Base-by-base conservation (phyloP, 106 monocot species). In the Allium cepa region DNA sequence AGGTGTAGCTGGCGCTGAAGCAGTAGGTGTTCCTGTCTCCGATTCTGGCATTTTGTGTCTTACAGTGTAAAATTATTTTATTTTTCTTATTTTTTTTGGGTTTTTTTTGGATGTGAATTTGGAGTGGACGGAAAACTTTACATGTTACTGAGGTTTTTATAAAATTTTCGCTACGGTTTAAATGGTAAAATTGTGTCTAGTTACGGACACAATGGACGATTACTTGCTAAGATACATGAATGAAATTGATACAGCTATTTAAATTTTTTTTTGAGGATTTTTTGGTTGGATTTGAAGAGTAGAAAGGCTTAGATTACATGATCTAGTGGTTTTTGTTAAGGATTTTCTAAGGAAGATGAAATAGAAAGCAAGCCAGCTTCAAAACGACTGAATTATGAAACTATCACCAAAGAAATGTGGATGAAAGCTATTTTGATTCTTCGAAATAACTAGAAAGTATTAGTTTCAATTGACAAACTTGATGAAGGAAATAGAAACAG, bases 1-100 rank as follows among this genome's bases (percentile, higher is more conserved):
- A 12, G 90, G 87, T 6, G 94, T 91, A 26, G 79, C 78, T 72
- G 95, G 91, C 1, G 86, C 81, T 55, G 81, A 79, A 55, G 26
- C 58, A 17, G 63, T 71, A 59, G 78, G 80, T 26, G 84, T 79
- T 49, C 52, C 66, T 57, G 73, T 79, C 51, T 57, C 26, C 46
- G 60, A 65, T 15, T 70, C 77, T 76, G 69, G 47, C 68, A 67
- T 71, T 68, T 68, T 7, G 8, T 5, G 36, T 36, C 36, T 36
- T 36, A 36, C 36, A 36, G 1, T 36, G 5, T 9, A 50, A 3
- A 14, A 10, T 56, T 2, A 2, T 56, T 14, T 46, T 27, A 49
- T 46, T 12, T 64, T 68, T 71, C 68, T 58, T 68, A 61, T 53
- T 71, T 71, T 77, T 75, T 79, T 73, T 56, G 66, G 55, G 63